These are phyloP conservation scores for Polytrichum commune DNA, from an alignment of 225 moss, liverwort and hornwort species.

Conservation along the genomic window DNA sequence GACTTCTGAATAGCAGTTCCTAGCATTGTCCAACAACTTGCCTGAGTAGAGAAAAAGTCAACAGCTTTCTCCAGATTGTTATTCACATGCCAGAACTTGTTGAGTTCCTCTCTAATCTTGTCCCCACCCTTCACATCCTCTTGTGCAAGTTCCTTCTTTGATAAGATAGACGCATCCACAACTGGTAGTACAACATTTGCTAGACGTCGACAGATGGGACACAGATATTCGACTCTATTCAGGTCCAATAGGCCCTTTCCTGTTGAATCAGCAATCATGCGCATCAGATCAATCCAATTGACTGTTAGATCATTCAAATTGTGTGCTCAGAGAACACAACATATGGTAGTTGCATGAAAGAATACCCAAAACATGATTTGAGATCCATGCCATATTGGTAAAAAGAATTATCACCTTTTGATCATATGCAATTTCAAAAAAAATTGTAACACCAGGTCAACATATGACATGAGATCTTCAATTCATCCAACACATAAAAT, in stretches of 20 bases:
- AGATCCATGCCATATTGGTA: too few species aligned
- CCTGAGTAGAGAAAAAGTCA: constrained; percentile 37
- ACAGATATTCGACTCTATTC: constrained; percentile 65
- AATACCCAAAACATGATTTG: too few species aligned
- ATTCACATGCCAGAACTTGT: constrained; percentile 35
- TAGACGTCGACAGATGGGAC: constrained; percentile 89
- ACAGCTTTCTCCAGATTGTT: constrained; percentile 21
- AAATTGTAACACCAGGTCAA: too few species aligned
- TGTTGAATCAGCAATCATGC: constrained; percentile 1
- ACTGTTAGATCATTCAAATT: too few species aligned
- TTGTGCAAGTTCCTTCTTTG: constrained; percentile 19
- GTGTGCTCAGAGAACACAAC: too few species aligned
- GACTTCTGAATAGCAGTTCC: too few species aligned
- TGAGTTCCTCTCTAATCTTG: constrained; percentile 28
- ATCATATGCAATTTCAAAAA: too few species aligned
- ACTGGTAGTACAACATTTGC: constrained; percentile 89
- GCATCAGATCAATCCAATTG: too few species aligned
- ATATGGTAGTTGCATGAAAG: too few species aligned
- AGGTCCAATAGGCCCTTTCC: constrained; percentile 74
- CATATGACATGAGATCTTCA: too few species aligned
- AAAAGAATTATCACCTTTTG: too few species aligned
- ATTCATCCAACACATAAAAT: too few species aligned
- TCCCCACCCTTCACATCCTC: constrained; percentile 23
- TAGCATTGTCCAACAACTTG: constrained; percentile 1
- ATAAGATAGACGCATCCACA: constrained; percentile 35